Evolutionary conservation across 345 rosid species (phyloP), one percentile per base, ranked within the genome.

Genomic region (Salix arbutifolia): DNA sequence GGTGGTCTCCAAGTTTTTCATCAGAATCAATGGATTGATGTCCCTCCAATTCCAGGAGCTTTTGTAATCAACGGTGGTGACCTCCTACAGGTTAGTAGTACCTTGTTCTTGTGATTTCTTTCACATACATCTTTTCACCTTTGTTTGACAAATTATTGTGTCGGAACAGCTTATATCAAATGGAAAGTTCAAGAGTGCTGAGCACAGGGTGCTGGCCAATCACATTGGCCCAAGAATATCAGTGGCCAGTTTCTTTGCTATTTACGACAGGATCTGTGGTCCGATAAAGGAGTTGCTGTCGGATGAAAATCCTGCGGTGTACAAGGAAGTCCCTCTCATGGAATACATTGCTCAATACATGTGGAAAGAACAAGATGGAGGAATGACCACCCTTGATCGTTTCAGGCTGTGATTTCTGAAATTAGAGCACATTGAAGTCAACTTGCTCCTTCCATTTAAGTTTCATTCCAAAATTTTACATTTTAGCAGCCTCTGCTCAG

Each of bases 161-260:
- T 23, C 17, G 2, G 6, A 6, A 23, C 80, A 83, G 81, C 73
- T 83, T 18, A 74, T 79, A 23, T 38, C 74, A 1, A 83, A 79
- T 38, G 78, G 69, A 58, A 70, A 66, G 31, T 73, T 79, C 73
- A 79, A 31, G n/a, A 80, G 83, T 26, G 62, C 66, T 0, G 76
- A 73, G 69, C 83, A 79, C 30, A 70, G 79, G 53, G 85, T 83
- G 65, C 53, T 83, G 52, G 77, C 83, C 0, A 79, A 79, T 4
- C 25, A 70, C 14, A 46, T 1, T 17, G 78, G 85, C 19, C 83
- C 80, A 16, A 79, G 83, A 76, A 62, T 76, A 42, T 76, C 85
- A 40, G n/a, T 76, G 75, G 83, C 78, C 2, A 28, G 69, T 73
- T 69, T 79, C 19, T 79, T 83, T 70, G 25, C 78, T 2, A 75